Evolutionary conservation across 1,284 basidiomycete genomes (phyloP), one percentile per base, ranked within the genome.

Genomic region (Ganoderma sp.): DNA sequence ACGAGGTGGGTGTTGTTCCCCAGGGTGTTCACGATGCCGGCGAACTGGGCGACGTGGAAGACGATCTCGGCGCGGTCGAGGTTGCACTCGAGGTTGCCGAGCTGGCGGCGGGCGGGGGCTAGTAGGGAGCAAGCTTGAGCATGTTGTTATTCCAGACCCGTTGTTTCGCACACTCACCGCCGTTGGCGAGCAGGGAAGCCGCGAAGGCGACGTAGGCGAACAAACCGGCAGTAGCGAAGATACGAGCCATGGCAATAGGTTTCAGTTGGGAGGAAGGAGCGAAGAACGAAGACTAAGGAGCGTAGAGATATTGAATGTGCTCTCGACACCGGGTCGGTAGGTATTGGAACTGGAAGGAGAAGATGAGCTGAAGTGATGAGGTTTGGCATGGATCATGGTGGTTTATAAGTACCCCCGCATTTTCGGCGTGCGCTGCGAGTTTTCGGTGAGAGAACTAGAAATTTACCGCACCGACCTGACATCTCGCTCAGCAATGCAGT

Each of bases 41-140:
- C 63, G 48, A 73, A 65, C 61, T 68, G 64, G n/a, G 69, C 70
- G 48, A 74, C 61, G 66, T 69, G 67, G 63, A 70, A 68, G 43
- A 75, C 63, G 63, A 75, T 69, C 65, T 73, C 67, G 62, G 69
- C 70, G 60, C 75, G 75, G 69, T 74, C 68, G 64, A 75, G 71
- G 73, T 75, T 75, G 71, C 75, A 75, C 43, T 75, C 70, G 7
- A 74, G 63, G 64, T 74, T 63, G 14, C 75, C 75, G 22, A 69
- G 67, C 67, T 75, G 74, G 43, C 75, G 73, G 50, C 69, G 69
- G 22, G 66, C 52, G 3, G 69, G 69, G 34, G 69, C 69, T 70
- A 48, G 14, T 70, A 48, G 14, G 15, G 32, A 8, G 9, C 15
- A 42, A 7, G 9, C 3, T 14, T 42, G 28, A 32, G 9, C 9